These are phyloP conservation scores for Hyphodiscus sp. DNA, from an alignment of 2,329 filamentous ascomycete genomes.

Conservation along the genomic window DNA sequence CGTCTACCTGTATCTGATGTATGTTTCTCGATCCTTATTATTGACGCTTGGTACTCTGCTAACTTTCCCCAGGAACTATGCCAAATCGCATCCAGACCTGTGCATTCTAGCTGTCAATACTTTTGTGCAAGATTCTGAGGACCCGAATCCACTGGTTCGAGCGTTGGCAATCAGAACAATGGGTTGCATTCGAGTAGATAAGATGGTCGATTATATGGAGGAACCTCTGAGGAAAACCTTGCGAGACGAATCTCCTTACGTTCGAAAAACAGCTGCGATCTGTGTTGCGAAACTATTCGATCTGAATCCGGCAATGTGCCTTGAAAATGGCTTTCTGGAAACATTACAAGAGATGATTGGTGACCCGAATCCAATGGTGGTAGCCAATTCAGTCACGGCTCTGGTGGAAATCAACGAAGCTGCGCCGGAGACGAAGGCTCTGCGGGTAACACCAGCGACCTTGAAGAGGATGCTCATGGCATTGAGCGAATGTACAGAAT, in stretches of 20 bases:
- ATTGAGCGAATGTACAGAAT: conserved; percentile 96
- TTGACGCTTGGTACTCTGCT: not conserved
- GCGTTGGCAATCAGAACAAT: conserved; percentile 95
- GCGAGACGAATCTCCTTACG: conserved; percentile 95
- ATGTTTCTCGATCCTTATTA: conserved; percentile 12
- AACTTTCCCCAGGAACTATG: conserved; percentile 73
- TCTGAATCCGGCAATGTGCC: conserved; percentile 82
- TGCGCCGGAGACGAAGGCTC: conserved; percentile 81
- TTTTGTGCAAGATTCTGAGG: conserved; percentile 98
- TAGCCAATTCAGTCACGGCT: conserved; percentile 93
- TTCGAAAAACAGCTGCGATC: conserved; percentile 95
- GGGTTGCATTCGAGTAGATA: conserved; percentile 97
- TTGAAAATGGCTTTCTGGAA: conserved; percentile 95
- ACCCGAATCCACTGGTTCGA: conserved; percentile 91
- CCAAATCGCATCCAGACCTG: conserved; percentile 96
- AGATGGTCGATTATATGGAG: conserved; percentile 99
- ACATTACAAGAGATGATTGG: conserved; percentile 91
- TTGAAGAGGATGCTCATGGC: conserved; percentile 96
- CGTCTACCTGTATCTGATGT: conserved; percentile 97
- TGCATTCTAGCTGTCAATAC: conserved; percentile 99
- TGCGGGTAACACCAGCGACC: conserved; percentile 73
- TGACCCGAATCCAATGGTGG: conserved; percentile 98
- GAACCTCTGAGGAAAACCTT: conserved; percentile 93
- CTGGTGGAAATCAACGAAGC: conserved; percentile 86
- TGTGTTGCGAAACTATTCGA: conserved; percentile 98